Conservation (phyloP, 1,284 basidiomycete genomes). For the Marasmius tenuissimus region DNA sequence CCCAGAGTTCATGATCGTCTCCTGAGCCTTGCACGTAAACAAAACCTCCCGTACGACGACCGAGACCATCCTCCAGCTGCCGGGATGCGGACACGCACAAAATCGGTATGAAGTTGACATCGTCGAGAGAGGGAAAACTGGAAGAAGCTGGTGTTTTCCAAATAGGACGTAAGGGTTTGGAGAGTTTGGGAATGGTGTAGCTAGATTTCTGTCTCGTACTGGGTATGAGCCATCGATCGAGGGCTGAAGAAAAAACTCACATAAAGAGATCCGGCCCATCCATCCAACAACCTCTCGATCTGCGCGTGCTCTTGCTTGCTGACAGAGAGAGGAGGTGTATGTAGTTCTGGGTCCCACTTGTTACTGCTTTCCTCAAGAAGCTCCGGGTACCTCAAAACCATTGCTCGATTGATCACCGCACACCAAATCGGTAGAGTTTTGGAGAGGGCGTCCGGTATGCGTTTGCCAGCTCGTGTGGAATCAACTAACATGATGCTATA, state of each 20-base stretch:
- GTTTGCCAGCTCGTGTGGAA: constrained; percentile 91
- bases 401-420: constrained; percentile 82
- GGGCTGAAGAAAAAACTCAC: constrained; percentile 33
- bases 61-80: constrained; percentile 54
- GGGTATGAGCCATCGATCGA: neutral
- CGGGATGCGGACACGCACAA: constrained; percentile 81
- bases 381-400: constrained; percentile 34
- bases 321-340: constrained; percentile 65
- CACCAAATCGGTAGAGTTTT: constrained; percentile 98
- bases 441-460: constrained; percentile 91
- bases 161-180: constrained; percentile 58
- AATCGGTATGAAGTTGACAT: constrained; percentile 54
- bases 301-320: constrained; percentile 75
- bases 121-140: constrained; percentile 38
- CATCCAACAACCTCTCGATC: constrained; percentile 62
- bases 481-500: constrained; percentile 84
- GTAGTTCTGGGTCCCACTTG: constrained; percentile 57
- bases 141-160: constrained; percentile 66
- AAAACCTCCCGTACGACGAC: constrained; percentile 63
- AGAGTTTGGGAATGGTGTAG: constrained; percentile 48
- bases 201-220: constrained; percentile 43
- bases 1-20: constrained; percentile 89
- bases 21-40: constrained; percentile 88
- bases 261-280: constrained; percentile 64
- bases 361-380: constrained; percentile 15